Evolutionary conservation across 2,329 filamentous ascomycete genomes (phyloP), one percentile per base, ranked within the genome.

Genomic region (Calonectria hongkongensis): DNA sequence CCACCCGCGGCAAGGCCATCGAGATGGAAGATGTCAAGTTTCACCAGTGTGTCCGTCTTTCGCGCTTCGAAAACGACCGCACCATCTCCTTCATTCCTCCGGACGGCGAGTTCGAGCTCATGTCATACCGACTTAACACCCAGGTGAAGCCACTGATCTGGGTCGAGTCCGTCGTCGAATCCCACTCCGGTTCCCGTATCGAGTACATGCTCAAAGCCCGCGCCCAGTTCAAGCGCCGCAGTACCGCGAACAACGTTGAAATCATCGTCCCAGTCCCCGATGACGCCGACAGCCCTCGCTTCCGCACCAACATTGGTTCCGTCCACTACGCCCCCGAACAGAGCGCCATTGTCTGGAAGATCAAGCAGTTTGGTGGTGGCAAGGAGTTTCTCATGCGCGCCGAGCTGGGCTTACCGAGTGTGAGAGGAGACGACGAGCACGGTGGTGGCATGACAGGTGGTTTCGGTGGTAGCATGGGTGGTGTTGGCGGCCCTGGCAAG

Each of bases 21-120:
- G 97, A 99, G 87, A 99, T 99, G 97, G 97, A 99, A 82, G 97
- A 99, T 80, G 97, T 99, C 85, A 99, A 99, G 82, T 99, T 99
- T 85, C 97, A 99, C 86, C 97, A 99, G 85, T 99, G 97, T 82
- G 97, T 99, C 76, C 92, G 97, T 75, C 89, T 99, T 76, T 97
- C 95, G 60, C 92, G 97, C 77, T 99, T 99, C 86, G 97, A 99
- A 85, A 99, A 98, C 85, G 97, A 99, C 87, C 90, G 97, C 73
- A 99, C 97, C 45, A 99, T 99, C 86, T 98, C 95, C 83, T 99
- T 99, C 85, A 98, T 99, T 79, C 97, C 97, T 1, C 97, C 97
- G 13, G 97, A 99, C 82, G 97, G 97, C 83, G 97, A 99, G 84
- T 99, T 99, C 82, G 97, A 99, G 87, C 91, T 99, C 79, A 99